Evolutionary conservation across 108 stramenopile genomes (phyloP).

Genomic region (Discostella stelligeroides): DNA sequence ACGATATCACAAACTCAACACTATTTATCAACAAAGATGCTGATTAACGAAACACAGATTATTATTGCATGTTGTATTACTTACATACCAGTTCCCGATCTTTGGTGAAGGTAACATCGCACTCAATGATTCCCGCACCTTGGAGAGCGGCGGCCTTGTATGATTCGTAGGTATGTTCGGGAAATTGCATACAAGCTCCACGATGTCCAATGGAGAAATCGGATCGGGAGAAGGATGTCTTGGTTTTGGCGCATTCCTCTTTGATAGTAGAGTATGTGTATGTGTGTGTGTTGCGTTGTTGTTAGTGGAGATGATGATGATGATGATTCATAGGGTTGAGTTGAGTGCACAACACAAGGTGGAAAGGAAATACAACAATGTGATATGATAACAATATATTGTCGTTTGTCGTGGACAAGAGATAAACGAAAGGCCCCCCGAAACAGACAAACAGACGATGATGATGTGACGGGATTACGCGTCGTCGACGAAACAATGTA

Average conservation of each 20-base stretch:
- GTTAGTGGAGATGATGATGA: no score
- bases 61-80: no score
- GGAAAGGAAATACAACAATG: no score
- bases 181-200: slow-evolving; percentile 68
- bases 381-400: no score
- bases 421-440: no score
- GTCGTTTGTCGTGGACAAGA: no score
- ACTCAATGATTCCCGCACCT: slow-evolving; percentile 81
- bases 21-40: no score
- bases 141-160: slow-evolving; percentile 56
- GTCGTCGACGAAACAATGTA: background rate
- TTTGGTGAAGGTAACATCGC: slow-evolving; percentile 82
- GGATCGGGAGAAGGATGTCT: slow-evolving; percentile 29
- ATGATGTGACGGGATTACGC: background rate
- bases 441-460: no score
- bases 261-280: background rate
- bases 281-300: background rate
- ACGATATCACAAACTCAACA: no score
- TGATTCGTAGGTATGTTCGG: slow-evolving; percentile 62
- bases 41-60: no score
- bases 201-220: slow-evolving; percentile 80
- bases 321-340: no score
- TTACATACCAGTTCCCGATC: slow-evolving; percentile 65
- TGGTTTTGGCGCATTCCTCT: slow-evolving; percentile 55
- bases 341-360: no score